Evolutionary conservation across 2,329 filamentous ascomycete genomes (phyloP).

Genomic region (Knoxdaviesia proteae): DNA sequence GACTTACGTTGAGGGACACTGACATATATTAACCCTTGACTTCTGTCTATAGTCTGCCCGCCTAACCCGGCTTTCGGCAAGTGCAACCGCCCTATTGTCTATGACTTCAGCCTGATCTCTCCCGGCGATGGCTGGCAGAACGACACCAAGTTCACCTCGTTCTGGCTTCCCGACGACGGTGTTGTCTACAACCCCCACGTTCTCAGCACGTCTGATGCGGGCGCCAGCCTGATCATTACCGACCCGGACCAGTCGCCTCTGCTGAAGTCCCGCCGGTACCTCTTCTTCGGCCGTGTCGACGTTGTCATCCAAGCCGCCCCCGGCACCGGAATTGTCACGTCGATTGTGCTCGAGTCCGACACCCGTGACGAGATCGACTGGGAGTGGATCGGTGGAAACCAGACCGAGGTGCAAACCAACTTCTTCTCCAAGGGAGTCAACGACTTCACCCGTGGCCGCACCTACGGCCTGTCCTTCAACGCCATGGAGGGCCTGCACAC

Average conservation of each 20-base stretch:
- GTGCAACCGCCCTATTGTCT: slow-evolving; percentile 16
- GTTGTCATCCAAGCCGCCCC: slow-evolving; percentile 49
- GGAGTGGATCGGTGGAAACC: slow-evolving; percentile 55
- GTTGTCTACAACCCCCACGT: slow-evolving; percentile 10
- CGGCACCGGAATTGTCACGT: slow-evolving; percentile 58
- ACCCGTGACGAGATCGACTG: slow-evolving; percentile 50
- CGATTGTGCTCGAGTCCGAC: slow-evolving; percentile 55
- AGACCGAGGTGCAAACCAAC: slow-evolving; percentile 57
- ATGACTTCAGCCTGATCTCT: slow-evolving; percentile 43
- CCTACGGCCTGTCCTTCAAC: slow-evolving; percentile 20
- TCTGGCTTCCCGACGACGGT: slow-evolving; percentile 14
- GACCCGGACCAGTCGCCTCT: slow-evolving; percentile 33
- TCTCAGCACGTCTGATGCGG: slow-evolving; percentile 9
- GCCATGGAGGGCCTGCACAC: slow-evolving; percentile 29
- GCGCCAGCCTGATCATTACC: slow-evolving; percentile 31
- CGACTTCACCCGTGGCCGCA: slow-evolving; percentile 28
- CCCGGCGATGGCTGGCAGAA: slow-evolving; percentile 17
- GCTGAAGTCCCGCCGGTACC: slow-evolving; percentile 53
- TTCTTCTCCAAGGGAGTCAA: slow-evolving; percentile 53
- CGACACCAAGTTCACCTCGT: slow-evolving; percentile 7
- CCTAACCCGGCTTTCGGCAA: slow-evolving; percentile 40
- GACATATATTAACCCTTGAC: not conserved
- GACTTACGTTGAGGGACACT: not conserved
- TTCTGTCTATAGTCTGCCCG: slow-evolving; percentile 23
- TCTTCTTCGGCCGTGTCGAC: slow-evolving; percentile 66